Conservation (phyloP, 192 early-diverging fungal genomes). For the Umbelopsis isabellina region DNA sequence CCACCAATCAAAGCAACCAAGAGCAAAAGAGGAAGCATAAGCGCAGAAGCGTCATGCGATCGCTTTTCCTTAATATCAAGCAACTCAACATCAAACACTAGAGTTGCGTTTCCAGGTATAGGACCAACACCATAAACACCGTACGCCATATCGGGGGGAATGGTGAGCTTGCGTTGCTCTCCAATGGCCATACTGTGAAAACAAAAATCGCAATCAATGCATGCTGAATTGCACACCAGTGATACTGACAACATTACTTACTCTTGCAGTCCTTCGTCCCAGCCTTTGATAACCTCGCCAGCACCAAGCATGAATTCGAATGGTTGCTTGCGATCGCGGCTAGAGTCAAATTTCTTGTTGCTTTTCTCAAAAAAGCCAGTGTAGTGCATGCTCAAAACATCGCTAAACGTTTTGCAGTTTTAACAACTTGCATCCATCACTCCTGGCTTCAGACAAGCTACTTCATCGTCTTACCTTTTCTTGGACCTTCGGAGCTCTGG, state of each 20-base stretch:
- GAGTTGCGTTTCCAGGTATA: conserved; percentile 38
- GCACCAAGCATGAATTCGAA: conserved; percentile 80
- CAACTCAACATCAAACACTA: conserved; percentile 66
- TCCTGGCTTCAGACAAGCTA: not conserved
- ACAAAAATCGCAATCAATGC: not conserved
- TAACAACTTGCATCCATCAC: not conserved
- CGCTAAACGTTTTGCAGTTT: not conserved
- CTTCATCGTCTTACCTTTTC: not conserved
- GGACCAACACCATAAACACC: conserved; percentile 46
- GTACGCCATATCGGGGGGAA: conserved; percentile 55
- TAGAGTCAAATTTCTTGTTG: conserved; percentile 71
- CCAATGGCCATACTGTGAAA: conserved; percentile 58
- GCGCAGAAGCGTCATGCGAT: not conserved
- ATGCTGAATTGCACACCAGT: not conserved
- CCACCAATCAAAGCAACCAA: conserved; percentile 9
- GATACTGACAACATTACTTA: not conserved
- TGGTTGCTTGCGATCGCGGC: conserved; percentile 68
- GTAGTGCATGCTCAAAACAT: conserved; percentile 20
- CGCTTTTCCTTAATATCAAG: conserved; percentile 46
- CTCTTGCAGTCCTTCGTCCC: conserved; percentile 66
- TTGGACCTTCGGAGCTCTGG: conserved; percentile 2
- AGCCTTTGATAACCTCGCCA: conserved; percentile 80
- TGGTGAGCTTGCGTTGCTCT: conserved; percentile 57
- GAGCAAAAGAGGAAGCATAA: conserved; percentile 7
- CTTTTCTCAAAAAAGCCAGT: conserved; percentile 48